Evolutionary conservation across 768 basidiomycete species (phyloP).

Genomic region (Mycena belliarum): DNA sequence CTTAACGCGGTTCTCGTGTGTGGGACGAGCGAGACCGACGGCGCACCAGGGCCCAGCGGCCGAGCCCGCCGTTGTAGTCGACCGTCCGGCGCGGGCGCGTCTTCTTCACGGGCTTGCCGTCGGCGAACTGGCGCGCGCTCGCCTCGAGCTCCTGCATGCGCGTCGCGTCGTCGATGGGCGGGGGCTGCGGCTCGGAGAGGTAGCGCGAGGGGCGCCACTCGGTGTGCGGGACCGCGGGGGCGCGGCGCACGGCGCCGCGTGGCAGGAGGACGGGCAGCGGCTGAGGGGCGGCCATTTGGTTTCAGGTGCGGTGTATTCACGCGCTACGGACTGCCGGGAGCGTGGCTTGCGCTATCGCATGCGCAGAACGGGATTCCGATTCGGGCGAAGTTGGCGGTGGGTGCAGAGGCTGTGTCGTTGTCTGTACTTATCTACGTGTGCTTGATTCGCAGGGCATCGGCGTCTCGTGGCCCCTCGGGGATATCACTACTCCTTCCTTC

Average conservation of each 20-base stretch:
- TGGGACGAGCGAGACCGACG: conserved; percentile 17
- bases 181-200: conserved; percentile 72
- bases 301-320: neutral
- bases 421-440: neutral
- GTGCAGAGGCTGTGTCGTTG: no score
- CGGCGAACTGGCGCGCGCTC: conserved; percentile 70
- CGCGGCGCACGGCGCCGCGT: conserved; percentile 35
- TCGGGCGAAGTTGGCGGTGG: no score
- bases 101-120: conserved; percentile 86
- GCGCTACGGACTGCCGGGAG: neutral
- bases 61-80: conserved; percentile 89
- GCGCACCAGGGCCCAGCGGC: conserved; percentile 81
- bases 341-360: neutral
- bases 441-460: neutral
- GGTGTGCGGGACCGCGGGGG: conserved; percentile 39
- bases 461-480: neutral
- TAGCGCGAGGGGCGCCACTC: conserved; percentile 82
- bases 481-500: neutral
- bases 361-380: neutral
- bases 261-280: conserved; percentile 61
- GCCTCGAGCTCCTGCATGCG: conserved; percentile 72
- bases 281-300: conserved; percentile 26
- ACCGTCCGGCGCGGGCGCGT: conserved; percentile 92
- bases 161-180: conserved; percentile 75
- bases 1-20: no score